phyloP scores from a whole-genome alignment of 2,329 filamentous ascomycete species.

The Ophiostoma sp. region DNA sequence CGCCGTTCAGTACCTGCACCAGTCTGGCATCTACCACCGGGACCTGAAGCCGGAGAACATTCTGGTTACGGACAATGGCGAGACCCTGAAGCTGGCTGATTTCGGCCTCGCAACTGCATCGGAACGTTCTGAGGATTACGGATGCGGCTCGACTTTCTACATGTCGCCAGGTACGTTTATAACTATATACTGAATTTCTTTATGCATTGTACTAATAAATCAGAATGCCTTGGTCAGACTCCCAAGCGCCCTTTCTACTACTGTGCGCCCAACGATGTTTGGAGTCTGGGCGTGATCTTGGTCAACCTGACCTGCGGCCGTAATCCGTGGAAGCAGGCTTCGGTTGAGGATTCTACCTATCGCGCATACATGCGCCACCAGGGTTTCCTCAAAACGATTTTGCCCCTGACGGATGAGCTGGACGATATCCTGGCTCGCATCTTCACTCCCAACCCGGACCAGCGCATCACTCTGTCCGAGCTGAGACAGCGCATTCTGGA shows the following conservation, averaged over 20 bases:
- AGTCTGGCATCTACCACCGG: constrained; percentile 88
- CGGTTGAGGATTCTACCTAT: constrained; percentile 89
- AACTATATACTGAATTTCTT: neutral
- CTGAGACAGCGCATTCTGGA: constrained; percentile 69
- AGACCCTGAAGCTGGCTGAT: constrained; percentile 91
- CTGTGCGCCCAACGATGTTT: constrained; percentile 92
- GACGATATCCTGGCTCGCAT: constrained; percentile 81
- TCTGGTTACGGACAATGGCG: constrained; percentile 79
- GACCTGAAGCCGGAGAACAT: constrained; percentile 99
- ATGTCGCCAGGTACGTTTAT: constrained; percentile 70
- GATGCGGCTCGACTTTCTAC: constrained; percentile 97
- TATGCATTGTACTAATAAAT: constrained; percentile 29
- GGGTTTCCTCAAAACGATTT: constrained; percentile 84
- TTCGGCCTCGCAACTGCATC: constrained; percentile 92
- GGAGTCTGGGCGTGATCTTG: constrained; percentile 95
- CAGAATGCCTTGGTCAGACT: constrained; percentile 81
- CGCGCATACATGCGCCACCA: constrained; percentile 78
- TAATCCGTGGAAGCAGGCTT: constrained; percentile 98
- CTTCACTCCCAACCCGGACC: constrained; percentile 78
- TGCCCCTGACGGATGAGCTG: constrained; percentile 83
- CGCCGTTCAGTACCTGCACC: constrained; percentile 93
- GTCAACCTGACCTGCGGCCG: constrained; percentile 96
- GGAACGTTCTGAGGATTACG: constrained; percentile 82
- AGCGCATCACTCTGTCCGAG: constrained; percentile 75
- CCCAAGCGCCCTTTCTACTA: constrained; percentile 72